Conservation (phyloP, 257 asterid genomes). For the Paulownia fortunei region DNA sequence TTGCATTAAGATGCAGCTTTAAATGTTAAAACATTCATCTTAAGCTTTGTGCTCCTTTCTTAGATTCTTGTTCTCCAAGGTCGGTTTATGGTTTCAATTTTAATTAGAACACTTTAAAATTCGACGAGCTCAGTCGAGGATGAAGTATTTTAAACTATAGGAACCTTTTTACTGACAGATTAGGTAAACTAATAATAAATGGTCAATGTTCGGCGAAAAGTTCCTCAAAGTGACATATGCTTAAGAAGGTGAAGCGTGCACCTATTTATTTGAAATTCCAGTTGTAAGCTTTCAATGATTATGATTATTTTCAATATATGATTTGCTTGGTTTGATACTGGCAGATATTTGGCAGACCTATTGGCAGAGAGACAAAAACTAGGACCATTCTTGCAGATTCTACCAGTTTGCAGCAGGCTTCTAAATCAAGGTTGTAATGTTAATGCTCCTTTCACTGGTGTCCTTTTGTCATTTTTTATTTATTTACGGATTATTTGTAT, state of each 20-base stretch:
- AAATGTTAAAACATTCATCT: background rate
- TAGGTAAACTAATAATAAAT: background rate
- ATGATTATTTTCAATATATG: background rate
- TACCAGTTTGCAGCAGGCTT: constrained; percentile 72
- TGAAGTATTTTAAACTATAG: background rate
- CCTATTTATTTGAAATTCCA: background rate
- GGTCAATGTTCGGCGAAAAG: background rate
- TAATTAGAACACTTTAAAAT: background rate
- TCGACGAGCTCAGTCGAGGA: background rate
- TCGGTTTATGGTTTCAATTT: background rate
- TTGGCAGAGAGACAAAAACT: constrained; percentile 68
- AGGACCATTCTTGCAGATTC: constrained; percentile 67
- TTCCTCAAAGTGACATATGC: background rate
- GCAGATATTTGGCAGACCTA: constrained; percentile 69
- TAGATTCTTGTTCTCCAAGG: constrained; percentile 5
- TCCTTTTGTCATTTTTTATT: background rate
- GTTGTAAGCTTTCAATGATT: background rate
- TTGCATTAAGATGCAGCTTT: constrained; percentile 10
- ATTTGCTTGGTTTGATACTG: constrained; percentile 28
- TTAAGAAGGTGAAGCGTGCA: background rate
- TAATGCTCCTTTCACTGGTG: background rate
- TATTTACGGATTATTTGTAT: background rate
- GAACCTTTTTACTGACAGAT: background rate
- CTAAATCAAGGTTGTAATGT: constrained; percentile 64
- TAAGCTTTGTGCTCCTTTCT: background rate